Base-by-base conservation (phyloP, 164 flowering plant genomes). In the Aristolochia californica region DNA sequence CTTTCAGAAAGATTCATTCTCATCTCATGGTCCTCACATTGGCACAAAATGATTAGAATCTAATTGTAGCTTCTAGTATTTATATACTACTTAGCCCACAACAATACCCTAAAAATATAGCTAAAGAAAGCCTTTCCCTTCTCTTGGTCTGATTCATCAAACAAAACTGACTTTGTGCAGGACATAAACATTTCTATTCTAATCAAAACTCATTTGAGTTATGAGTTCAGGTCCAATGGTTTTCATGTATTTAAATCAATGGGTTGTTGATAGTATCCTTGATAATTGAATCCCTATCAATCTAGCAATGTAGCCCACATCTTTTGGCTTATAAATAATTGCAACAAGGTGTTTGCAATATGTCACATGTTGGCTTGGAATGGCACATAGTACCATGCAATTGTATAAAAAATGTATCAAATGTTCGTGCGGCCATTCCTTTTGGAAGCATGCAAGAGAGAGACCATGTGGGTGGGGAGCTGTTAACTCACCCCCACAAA, bases 391-490 rank as follows among this genome's bases (percentile, higher is more conserved):
- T 40, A 57, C 26, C 25, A 65, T 60, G 55, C 43, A 55, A 45
- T 49, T 40, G 23, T 45, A 53, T 48, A 55, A 60, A 55, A 21
- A 21, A n/a, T 49, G 53, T 17, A 49, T 49, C 26, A 56, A 60
- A 13, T 8, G 20, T 44, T 48, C 38, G 53, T 44, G 24, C 57
- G 24, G 28, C 25, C 54, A 62, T 38, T 57, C 62, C 43, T 59
- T 58, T 67, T n/a, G 57, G 58, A 53, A 24, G 20, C 22, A 30
- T 25, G 57, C 24, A 56, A 27, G 51, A 45, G 5, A 56, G 22
- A 22, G 51, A 18, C 47, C 69, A 66, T 66, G 69, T 66, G 69
- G 26, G 21, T 27, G 43, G 61, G 54, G 26, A 59, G 64, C 38
- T 49, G 38, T 50, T 34, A 48, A 22, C 24, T 34, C 20, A 51